phyloP scores from a whole-genome alignment of 305 asterid species.

The Fraxinus latifolia region DNA sequence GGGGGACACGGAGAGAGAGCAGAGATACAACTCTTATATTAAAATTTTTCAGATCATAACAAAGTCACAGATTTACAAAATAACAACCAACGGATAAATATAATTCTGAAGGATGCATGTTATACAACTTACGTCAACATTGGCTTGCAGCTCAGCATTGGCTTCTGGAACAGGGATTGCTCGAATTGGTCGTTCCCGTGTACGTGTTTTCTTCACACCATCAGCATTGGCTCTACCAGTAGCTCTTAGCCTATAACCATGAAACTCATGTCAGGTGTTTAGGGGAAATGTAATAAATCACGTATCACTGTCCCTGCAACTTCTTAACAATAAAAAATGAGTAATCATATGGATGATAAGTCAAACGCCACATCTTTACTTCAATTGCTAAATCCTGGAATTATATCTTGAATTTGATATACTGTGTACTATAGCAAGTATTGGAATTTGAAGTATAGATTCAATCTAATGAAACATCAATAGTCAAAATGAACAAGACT shows the following conservation, averaged over 20 bases:
- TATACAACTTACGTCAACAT: slow-evolving; percentile 60
- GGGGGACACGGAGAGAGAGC: background rate
- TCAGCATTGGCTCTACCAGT: slow-evolving; percentile 65
- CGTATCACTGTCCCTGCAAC: background rate
- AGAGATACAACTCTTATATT: background rate
- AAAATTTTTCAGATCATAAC: background rate
- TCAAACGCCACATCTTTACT: background rate
- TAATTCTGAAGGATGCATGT: background rate
- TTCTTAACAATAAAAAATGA: slow-evolving; percentile 7
- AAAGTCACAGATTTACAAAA: background rate
- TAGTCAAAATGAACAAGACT: background rate
- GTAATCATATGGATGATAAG: background rate
- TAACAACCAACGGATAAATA: background rate
- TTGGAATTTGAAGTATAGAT: background rate
- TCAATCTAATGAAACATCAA: background rate
- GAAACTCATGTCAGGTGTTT: slow-evolving; percentile 14
- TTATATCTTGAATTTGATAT: background rate
- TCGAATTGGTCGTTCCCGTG: slow-evolving; percentile 59
- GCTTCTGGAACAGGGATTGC: slow-evolving; percentile 88
- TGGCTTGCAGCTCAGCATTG: slow-evolving; percentile 83
- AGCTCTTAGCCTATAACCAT: slow-evolving; percentile 55
- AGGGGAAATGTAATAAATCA: background rate
- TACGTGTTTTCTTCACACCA: slow-evolving; percentile 52
- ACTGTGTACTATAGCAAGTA: background rate
- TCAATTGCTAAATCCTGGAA: background rate